These are phyloP conservation scores for Paramecium caudatum DNA, from an alignment of 73 alveolate species.

Conservation along the genomic window DNA sequence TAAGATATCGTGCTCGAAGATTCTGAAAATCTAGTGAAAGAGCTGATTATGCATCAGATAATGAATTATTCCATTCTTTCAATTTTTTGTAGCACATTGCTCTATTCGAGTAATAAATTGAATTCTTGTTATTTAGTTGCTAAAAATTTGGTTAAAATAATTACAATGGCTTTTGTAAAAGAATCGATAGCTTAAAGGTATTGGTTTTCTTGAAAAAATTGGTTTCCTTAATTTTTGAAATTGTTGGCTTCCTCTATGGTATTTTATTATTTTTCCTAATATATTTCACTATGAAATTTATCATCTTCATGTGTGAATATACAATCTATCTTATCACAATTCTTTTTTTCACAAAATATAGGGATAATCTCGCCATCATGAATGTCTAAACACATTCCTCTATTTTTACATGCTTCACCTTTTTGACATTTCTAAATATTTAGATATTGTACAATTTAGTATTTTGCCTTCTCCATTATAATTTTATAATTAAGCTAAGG, in stretches of 20 bases:
- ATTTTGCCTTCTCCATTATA: slow-evolving; percentile 3
- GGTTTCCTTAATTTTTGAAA: slow-evolving; percentile 6
- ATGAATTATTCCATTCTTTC: background rate
- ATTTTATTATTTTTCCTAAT: background rate
- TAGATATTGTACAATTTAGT: background rate
- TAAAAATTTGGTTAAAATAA: background rate
- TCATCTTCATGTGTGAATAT: background rate
- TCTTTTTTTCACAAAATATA: background rate
- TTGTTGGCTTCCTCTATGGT: background rate
- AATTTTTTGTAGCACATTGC: slow-evolving; percentile 20
- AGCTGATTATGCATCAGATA: background rate
- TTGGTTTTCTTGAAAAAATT: background rate
- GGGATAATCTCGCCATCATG: background rate
- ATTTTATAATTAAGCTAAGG: background rate
- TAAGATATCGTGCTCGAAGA: background rate
- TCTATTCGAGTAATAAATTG: background rate
- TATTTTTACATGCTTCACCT: background rate
- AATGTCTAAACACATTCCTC: background rate
- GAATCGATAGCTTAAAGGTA: background rate
- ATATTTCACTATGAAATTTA: background rate
- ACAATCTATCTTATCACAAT: background rate
- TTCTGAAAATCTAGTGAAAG: background rate
- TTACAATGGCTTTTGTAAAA: background rate
- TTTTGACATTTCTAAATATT: slow-evolving; percentile 15
- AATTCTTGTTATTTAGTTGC: background rate